Evolutionary conservation across 495 filamentous ascomycete species (phyloP).

Genomic region (Chlorociboria aeruginascens): DNA sequence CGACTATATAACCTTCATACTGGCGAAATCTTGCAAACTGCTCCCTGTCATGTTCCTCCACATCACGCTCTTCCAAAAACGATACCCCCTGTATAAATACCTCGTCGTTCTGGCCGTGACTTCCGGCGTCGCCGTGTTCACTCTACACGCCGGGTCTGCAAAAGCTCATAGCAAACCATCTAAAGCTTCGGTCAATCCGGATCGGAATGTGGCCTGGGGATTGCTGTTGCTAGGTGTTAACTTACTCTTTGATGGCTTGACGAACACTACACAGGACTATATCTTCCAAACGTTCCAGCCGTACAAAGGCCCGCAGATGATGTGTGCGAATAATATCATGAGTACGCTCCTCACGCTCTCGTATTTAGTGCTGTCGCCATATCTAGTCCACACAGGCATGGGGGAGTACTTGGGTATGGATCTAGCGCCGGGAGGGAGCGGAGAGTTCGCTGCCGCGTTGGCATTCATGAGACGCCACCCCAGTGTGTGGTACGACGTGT

Average conservation of each 20-base stretch:
- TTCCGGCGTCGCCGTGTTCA: conserved; percentile 87
- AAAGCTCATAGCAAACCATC: conserved; percentile 33
- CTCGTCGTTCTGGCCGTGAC: conserved; percentile 83
- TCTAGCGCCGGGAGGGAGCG: conserved; percentile 37
- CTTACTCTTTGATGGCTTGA: conserved; percentile 88
- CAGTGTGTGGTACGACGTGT: conserved; percentile 66
- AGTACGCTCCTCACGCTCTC: conserved; percentile 57
- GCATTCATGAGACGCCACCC: conserved; percentile 71
- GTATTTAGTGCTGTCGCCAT: conserved; percentile 71
- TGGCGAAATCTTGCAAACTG: conserved; percentile 95
- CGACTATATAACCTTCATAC: conserved; percentile 97
- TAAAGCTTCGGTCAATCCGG: conserved; percentile 17
- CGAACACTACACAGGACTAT: conserved; percentile 92
- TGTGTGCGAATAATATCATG: conserved; percentile 93
- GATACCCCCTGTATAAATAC: conserved; percentile 95
- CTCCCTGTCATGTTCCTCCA: conserved; percentile 96
- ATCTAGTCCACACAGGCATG: conserved; percentile 52
- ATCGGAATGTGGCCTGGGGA: conserved; percentile 58
- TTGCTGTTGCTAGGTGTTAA: conserved; percentile 82
- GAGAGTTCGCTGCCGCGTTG: conserved; percentile 68
- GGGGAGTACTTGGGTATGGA: conserved; percentile 58
- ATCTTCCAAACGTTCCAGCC: conserved; percentile 69
- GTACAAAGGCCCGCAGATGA: conserved; percentile 94
- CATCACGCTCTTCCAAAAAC: conserved; percentile 78
- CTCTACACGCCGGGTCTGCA: conserved; percentile 63